A percentile compares a stretch with the other conserved stretches of the same genome.
Evolutionary conservation across 345 rosid genomes (phyloP).

Genomic region (Populus pruinosa): DNA sequence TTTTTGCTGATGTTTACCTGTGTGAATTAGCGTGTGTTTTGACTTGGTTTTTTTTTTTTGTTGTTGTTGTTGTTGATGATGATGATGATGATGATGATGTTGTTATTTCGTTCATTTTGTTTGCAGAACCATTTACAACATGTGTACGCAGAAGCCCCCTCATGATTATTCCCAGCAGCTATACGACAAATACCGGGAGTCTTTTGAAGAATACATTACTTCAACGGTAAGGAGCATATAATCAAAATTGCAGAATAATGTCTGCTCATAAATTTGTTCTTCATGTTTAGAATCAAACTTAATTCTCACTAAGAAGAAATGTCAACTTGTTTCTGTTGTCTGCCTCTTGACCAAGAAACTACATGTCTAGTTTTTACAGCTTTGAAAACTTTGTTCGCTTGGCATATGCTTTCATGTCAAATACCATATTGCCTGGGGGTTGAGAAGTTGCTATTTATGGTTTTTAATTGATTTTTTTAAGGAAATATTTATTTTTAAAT

Average conservation of each 20-base stretch:
- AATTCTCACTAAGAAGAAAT: background rate
- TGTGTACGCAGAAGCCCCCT: slow-evolving; percentile 39
- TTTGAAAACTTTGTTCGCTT: background rate
- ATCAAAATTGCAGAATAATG: background rate
- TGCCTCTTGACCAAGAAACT: background rate
- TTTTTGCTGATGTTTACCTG: background rate
- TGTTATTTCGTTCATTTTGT: background rate
- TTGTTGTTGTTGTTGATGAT: too few relatives aligned
- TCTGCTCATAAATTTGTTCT: background rate
- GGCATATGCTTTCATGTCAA: background rate
- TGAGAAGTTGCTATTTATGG: background rate
- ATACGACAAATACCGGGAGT: slow-evolving; percentile 30
- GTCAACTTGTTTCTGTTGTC: background rate
- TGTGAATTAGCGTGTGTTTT: background rate
- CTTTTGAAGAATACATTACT: slow-evolving; percentile 26
- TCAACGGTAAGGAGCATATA: slow-evolving; percentile 19
- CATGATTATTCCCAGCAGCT: slow-evolving; percentile 36
- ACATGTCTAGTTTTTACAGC: background rate
- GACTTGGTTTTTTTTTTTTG: background rate
- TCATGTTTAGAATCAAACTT: background rate
- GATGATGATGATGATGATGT: background rate
- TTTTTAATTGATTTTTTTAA: background rate
- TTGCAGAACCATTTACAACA: slow-evolving; percentile 32
- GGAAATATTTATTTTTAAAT: background rate
- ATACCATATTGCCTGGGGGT: background rate